Evolutionary conservation across 179 eudicot genomes (phyloP), one percentile per base, ranked within the genome.

Genomic region (Camellia oleifera): DNA sequence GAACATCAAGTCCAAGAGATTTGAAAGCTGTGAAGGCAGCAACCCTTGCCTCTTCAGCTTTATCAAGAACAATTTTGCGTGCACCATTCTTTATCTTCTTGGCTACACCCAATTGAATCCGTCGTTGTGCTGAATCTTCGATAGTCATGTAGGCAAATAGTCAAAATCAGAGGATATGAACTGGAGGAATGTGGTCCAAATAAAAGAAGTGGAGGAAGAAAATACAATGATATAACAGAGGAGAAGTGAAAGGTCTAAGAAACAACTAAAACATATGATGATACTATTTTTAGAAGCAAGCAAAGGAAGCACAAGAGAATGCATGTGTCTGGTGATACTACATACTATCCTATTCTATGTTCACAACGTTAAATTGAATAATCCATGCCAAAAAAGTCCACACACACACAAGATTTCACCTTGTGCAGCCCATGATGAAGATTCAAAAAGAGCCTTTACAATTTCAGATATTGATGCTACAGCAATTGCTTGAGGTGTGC

Each of bases 21-120:
- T 88, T 94, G 81, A 94, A 94, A 71, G 98, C 99, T 57, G 99
- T 91, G 87, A 92, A 92, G 60, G 98, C 99, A 79, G 92, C 94
- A 84, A 86, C 82, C 82, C 98, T 88, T 52, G 99, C 99, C 88
- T 96, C 99, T 86, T 96, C 99, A 86, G 99, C 99, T 90, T 94
- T 96, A 42, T 91, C 99, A 70, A 96, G 90, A 77, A 96, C 96
- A 77, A 96, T 92, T 89, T 89, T 96, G 23, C 99, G 88, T 45
- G 99, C 98, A 79, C 91, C 98, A 80, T 96, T 92, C 87, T 92
- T 94, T 78, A 96, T 94, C 86, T 96, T 96, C 89, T 96, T 96
- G 15, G 94, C 97, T 75, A 92, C 84, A 82, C 99, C 98, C 82
- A 94, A 64, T 58, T 90, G 98, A 72, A 91, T 82, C 82, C 92